A percentile compares a stretch with the other conserved stretches of the same genome.
phyloP scores from a whole-genome alignment of 768 basidiomycete genomes.

The Naganishia kalamii region DNA sequence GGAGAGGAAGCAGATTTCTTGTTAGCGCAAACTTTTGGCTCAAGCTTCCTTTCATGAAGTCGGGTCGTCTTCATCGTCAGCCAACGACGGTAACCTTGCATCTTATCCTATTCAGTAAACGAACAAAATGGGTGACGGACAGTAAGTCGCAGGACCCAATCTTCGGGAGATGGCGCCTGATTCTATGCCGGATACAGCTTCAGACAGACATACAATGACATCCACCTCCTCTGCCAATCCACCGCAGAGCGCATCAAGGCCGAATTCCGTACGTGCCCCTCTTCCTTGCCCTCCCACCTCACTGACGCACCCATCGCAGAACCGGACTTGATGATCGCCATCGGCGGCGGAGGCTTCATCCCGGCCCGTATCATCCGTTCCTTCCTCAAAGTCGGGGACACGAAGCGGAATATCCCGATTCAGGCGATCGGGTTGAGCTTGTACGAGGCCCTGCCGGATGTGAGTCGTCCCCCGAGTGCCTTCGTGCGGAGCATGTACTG shows the following conservation, averaged over 20 bases:
- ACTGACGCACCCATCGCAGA: background rate
- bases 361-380: slow-evolving; percentile 91
- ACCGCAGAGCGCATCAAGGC: slow-evolving; percentile 62
- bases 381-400: slow-evolving; percentile 65
- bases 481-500: background rate
- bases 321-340: slow-evolving; percentile 34
- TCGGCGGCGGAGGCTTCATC: slow-evolving; percentile 70
- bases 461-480: background rate
- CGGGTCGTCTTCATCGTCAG: too few relatives aligned
- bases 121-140: slow-evolving; percentile 14
- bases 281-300: background rate
- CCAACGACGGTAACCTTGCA: background rate
- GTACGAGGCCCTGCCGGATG: slow-evolving; percentile 78
- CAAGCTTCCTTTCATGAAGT: too few relatives aligned
- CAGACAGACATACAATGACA: slow-evolving; percentile 80
- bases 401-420: slow-evolving; percentile 76
- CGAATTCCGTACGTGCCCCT: slow-evolving; percentile 55
- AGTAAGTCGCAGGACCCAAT: background rate
- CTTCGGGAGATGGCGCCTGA: too few relatives aligned
- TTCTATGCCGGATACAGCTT: too few relatives aligned
- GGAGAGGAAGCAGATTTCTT: too few relatives aligned
- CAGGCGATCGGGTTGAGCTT: slow-evolving; percentile 94
- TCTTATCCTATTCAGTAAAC: background rate
- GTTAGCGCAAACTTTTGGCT: too few relatives aligned
- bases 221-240: slow-evolving; percentile 73